Evolutionary conservation across 2,329 filamentous ascomycete genomes (phyloP), one percentile per base, ranked within the genome.

Genomic region (Arachnopeziza araneosa): DNA sequence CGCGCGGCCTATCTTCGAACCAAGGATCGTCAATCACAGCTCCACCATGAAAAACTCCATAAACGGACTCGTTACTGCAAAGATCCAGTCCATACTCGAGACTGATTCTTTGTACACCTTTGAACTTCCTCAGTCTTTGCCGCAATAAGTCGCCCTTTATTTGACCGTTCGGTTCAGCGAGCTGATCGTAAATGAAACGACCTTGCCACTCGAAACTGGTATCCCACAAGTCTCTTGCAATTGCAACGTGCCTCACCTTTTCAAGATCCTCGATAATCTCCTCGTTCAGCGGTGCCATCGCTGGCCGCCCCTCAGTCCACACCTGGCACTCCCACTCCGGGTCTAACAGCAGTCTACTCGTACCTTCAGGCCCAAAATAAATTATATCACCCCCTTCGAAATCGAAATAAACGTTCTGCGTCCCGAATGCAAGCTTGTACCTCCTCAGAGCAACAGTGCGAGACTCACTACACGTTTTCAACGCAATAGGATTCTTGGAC

Each of bases 401-500:
- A 54, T 58, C 56, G 24, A 26, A 32, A 21, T 54, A 58, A 2
- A 53, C 50, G 50, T 54, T 53, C 5, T 21, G 5, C 23, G 50
- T 58, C 14, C 56, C 56, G 50, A 58, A 59, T 12, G 48, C 55
- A 22, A 60, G 48, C 9, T 22, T 36, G 21, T 56, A 56, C 24
- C 48, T 50, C 21, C 24, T 52, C 9, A 52, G 17, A 5, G 50
- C 50, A 10, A 52, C 21, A 24, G 50, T 52, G 4, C 50, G 50
- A 23, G 50, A 52, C 21, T 22, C 24, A 10, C 19, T 10, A n/a
- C 50, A 52, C 5, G 24, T 24, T 12, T 24, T 8, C 7, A 52
- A 17, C 21, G 50, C 50, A 24, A 17, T n/a, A 12, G 50, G 50
- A 24, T 52, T 52, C 21, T 22, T 22, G 3, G 17, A 23, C 9